Evolutionary conservation across 1,139 yeast genomes (phyloP), one percentile per base, ranked within the genome.

Genomic region (Candida mesenterica): DNA sequence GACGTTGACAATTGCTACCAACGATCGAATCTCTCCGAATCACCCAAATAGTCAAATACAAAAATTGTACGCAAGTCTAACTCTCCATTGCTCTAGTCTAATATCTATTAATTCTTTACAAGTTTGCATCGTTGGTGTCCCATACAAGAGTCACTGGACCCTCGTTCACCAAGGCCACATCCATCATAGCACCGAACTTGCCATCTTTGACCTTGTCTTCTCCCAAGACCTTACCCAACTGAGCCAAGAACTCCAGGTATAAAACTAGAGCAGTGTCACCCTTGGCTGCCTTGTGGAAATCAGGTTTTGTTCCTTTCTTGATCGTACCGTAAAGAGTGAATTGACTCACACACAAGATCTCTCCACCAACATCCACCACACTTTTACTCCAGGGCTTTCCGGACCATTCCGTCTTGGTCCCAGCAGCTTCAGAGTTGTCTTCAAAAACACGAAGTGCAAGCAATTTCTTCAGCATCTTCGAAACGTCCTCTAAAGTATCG

Each of bases 161-260:
- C 46, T 90, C 97, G 52, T 92, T 92, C 13, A 82, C 79, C 38
- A 90, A 60, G 2, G 75, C 72, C 12, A 92, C 96, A 44, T 87
- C 95, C 98, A 92, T 92, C 96, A 90, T 86, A 6, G 94, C 97
- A 0, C 97, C 98, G 58, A 92, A 92, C 38, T 77, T 72, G 1
- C 98, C 98, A 50, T 88, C 96, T 44, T 82, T 73, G 5, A 89
- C 95, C 32, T 75, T 71, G 0, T 70, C 76, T 1, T 52, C 66
- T 0, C 90, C 94, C 25, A 84, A 49, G n/a, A 63, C 79, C n/a
- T 43, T 55, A 32, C 61, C 67, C 55, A 80, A 66, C 41, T 62
- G 62, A 0, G 44, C 46, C 41, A 87, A 61, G 38, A 89, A 85
- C 30, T 56, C 52, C n/a, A 82, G 73, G 54, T 89, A 92, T 38